Conservation (phyloP, 179 eudicot genomes). For the Corrigiola litoralis region DNA sequence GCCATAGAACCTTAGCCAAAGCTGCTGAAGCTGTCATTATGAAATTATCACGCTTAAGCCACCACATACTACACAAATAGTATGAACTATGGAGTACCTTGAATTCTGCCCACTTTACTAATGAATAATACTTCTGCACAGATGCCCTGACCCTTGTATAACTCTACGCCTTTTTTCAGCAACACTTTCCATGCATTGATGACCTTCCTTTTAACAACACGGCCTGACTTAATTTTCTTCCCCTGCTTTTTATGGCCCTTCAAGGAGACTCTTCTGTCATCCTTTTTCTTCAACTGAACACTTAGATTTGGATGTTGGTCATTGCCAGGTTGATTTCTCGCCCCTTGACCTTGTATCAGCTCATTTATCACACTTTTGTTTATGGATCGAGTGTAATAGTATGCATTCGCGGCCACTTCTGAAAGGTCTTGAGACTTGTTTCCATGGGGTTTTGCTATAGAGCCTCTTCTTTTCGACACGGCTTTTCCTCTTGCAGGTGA, state of each 20-base stretch:
- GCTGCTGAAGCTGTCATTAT: neutral
- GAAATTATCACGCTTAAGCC: neutral
- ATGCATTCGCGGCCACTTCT: neutral
- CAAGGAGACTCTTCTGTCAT: neutral
- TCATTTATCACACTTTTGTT: neutral
- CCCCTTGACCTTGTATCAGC: neutral
- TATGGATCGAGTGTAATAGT: conserved; percentile 18
- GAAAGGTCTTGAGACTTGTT: neutral
- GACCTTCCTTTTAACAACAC: neutral
- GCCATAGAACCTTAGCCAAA: neutral
- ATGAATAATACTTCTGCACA: neutral
- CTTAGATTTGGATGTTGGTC: neutral
- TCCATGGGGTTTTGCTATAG: neutral
- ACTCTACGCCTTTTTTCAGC: neutral
- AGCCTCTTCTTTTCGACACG: neutral
- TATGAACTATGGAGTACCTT: conserved; percentile 4
- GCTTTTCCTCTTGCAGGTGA: neutral
- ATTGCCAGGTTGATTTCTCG: neutral
- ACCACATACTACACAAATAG: neutral
- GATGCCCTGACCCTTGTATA: neutral
- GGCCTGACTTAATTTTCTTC: neutral
- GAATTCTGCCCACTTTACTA: conserved; percentile 10
- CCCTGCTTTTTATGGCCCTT: neutral
- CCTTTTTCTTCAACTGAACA: neutral
- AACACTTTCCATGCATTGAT: conserved; percentile 7